A percentile compares a stretch with the other conserved stretches of the same genome.
phyloP scores from a whole-genome alignment of 2,329 filamentous ascomycete genomes.

The Neofusicoccum umdonicola region DNA sequence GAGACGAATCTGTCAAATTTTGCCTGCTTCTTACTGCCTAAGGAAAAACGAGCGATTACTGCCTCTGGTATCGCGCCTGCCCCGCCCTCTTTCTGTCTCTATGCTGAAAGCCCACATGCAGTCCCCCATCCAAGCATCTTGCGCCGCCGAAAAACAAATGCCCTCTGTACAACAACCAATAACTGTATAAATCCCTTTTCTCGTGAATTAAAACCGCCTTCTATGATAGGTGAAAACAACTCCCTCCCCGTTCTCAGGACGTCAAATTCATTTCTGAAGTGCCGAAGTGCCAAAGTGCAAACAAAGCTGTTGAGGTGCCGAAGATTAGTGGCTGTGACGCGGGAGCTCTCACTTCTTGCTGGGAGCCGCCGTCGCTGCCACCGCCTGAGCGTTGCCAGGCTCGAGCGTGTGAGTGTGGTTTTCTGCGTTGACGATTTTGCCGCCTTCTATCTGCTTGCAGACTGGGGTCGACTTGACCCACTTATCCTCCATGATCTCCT shows the following conservation, averaged over 20 bases:
- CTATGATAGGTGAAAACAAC: not conserved
- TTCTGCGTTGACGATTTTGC: conserved; percentile 67
- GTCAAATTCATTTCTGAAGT: conserved; percentile 1
- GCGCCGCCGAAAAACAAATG: not conserved
- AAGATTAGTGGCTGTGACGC: not conserved
- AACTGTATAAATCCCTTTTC: conserved; percentile 6
- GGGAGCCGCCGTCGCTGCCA: conserved; percentile 24
- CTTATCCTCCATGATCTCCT: conserved; percentile 80
- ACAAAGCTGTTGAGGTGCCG: not conserved
- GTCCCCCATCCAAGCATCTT: not conserved
- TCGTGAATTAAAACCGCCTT: conserved; percentile 19
- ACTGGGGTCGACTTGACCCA: conserved; percentile 87
- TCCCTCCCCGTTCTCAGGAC: not conserved
- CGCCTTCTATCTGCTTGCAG: conserved; percentile 75
- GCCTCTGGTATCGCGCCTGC: conserved; percentile 7
- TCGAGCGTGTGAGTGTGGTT: conserved; percentile 86
- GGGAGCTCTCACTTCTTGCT: conserved; percentile 22
- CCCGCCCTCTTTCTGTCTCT: not conserved
- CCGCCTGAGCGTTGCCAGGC: conserved; percentile 51
- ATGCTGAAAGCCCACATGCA: conserved; percentile 10
- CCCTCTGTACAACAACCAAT: conserved; percentile 6
- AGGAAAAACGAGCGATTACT: conserved; percentile 8
- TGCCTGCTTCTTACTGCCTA: conserved; percentile 11
- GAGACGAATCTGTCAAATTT: conserved; percentile 7
- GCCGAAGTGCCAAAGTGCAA: not conserved